phyloP scores from a whole-genome alignment of 1,139 yeast species.

The Geotrichum reessii region DNA sequence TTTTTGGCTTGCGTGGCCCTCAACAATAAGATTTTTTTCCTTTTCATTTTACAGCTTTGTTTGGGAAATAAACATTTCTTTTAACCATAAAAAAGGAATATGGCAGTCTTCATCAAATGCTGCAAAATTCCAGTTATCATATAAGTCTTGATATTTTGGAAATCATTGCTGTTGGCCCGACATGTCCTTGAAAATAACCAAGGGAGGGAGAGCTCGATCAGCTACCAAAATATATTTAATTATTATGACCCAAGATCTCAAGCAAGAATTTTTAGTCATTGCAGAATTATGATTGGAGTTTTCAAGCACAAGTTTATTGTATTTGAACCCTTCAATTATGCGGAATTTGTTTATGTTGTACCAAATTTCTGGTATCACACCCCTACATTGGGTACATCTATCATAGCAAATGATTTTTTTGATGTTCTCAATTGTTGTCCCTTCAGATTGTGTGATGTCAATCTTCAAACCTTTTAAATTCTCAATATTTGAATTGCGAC shows the following conservation, averaged over 20 bases:
- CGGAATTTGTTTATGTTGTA: background rate
- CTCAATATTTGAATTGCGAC: background rate
- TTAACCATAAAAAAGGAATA: no score
- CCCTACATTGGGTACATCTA: background rate
- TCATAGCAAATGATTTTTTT: background rate
- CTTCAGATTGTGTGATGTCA: background rate
- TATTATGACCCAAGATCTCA: background rate
- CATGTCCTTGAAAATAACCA: background rate
- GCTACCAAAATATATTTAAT: background rate
- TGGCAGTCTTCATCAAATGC: no score
- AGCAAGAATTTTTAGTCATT: background rate
- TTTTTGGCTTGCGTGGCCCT: no score
- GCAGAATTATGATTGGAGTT: background rate
- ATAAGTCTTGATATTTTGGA: no score
- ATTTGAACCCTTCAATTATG: background rate
- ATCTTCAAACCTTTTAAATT: background rate
- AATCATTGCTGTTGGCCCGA: background rate
- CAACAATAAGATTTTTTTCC: no score
- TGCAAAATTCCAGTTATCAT: background rate
- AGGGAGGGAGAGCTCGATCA: background rate
- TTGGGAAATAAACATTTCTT: no score
- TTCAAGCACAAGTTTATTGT: background rate
- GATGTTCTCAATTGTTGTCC: slow-evolving; percentile 2
- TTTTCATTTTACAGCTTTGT: no score
- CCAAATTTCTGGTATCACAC: background rate